Evolutionary conservation across 129 eudicot species (phyloP).

Genomic region (Ambrosia artemisiifolia): DNA sequence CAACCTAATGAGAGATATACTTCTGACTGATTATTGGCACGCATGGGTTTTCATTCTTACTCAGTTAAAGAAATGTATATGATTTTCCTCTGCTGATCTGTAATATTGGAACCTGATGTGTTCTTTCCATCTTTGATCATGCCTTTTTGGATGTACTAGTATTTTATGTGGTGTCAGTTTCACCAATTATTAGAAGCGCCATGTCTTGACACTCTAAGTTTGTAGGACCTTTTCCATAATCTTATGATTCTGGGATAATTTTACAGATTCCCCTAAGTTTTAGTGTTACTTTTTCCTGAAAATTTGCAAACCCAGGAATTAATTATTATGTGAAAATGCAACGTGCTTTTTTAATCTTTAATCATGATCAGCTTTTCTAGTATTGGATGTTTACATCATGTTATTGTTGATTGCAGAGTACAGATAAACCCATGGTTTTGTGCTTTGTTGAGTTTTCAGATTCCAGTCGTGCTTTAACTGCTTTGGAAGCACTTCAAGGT

Average conservation of each 20-base stretch:
- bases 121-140: not conserved
- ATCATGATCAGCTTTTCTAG: not conserved
- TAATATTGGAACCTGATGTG: not conserved
- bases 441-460: conserved; percentile 89
- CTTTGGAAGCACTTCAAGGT: conserved; percentile 97
- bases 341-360: not conserved
- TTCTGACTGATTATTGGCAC: not conserved
- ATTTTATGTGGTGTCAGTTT: not conserved
- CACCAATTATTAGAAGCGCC: not conserved
- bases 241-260: not conserved
- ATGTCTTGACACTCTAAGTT: not conserved
- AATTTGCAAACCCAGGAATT: not conserved
- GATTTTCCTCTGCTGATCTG: not conserved
- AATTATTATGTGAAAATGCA: not conserved
- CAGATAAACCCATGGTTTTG: conserved; percentile 79
- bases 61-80: not conserved
- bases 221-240: not conserved
- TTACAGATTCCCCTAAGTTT: not conserved
- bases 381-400: conserved; percentile 13
- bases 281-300: not conserved
- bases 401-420: conserved; percentile 46
- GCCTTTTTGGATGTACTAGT: not conserved
- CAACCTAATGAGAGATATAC: not conserved
- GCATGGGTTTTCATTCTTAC: not conserved
- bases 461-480: conserved; percentile 76